phyloP scores from a whole-genome alignment of 208 protist genomes.

The Porcisia deanei region DNA sequence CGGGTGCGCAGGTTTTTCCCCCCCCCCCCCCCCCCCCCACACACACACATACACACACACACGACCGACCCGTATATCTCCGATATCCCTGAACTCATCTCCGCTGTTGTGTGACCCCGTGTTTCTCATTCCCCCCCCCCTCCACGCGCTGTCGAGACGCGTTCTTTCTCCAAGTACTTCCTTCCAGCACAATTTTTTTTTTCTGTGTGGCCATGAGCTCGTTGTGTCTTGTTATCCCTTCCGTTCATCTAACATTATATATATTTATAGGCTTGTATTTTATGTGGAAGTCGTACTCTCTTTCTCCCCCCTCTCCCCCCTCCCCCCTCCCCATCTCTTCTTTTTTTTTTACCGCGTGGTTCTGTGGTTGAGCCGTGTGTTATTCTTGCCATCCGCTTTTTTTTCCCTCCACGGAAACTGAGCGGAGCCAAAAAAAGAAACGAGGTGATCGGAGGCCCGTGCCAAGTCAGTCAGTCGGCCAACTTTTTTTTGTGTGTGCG shows the following conservation, averaged over 20 bases:
- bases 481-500: too few relatives aligned
- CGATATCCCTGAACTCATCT: background rate
- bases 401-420: background rate
- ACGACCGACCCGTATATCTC: background rate
- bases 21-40: background rate
- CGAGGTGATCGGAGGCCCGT: background rate
- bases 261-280: background rate
- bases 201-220: background rate
- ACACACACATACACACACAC: background rate
- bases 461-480: background rate
- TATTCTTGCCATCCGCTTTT: background rate
- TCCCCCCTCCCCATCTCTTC: background rate
- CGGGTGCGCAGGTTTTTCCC: too few relatives aligned
- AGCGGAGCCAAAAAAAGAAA: background rate
- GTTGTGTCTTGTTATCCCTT: background rate
- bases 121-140: background rate
- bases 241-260: background rate
- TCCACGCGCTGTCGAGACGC: background rate
- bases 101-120: background rate
- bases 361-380: background rate
- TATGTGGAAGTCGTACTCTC: background rate
- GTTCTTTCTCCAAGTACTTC: background rate
- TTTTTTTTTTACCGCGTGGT: background rate
- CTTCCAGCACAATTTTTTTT: background rate
- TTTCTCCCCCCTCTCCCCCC: background rate